These are phyloP conservation scores for Elaeagnus macrophylla DNA, from an alignment of 306 rosid genomes.

Conservation along the genomic window DNA sequence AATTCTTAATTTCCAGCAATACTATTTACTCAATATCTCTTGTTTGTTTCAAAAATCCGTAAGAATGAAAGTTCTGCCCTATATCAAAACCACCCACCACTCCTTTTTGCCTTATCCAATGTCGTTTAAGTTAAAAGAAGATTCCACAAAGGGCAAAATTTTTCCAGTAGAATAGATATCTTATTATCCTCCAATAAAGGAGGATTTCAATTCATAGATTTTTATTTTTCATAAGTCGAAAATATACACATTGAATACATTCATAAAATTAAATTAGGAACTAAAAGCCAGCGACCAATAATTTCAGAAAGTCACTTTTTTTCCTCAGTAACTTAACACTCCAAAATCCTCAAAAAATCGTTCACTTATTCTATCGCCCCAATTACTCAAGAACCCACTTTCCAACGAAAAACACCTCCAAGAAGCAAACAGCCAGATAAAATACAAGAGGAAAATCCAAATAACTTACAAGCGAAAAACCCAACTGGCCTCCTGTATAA, in stretches of 20 bases:
- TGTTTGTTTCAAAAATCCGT: neutral
- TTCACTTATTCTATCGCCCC: constrained; percentile 1
- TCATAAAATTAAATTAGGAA: constrained; percentile 1
- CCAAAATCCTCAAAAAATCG: constrained; percentile 3
- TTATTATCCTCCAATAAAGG: constrained; percentile 8
- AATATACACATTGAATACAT: neutral
- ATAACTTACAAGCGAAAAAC: constrained; percentile 13
- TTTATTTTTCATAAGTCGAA: neutral
- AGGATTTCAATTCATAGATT: constrained; percentile 2
- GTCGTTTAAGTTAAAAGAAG: constrained; percentile 7
- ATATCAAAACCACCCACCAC: neutral
- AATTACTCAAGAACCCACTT: constrained; percentile 12
- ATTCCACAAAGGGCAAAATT: constrained; percentile 13
- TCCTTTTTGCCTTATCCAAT: constrained; percentile 9
- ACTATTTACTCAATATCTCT: constrained; percentile 13
- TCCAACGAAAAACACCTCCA: constrained; percentile 16
- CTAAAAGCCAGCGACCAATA: constrained; percentile 1
- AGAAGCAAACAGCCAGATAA: constrained; percentile 7
- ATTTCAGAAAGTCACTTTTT: constrained; percentile 3
- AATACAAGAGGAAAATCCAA: constrained; percentile 11
- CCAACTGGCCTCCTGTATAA: constrained; percentile 22
- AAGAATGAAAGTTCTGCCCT: neutral
- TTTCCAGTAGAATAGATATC: neutral
- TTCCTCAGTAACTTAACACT: constrained; percentile 14
- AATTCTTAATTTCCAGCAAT: constrained; percentile 26